A percentile compares a stretch with the other conserved stretches of the same genome.
Evolutionary conservation across 1,284 basidiomycete genomes (phyloP).

Genomic region (Tilletia caries): DNA sequence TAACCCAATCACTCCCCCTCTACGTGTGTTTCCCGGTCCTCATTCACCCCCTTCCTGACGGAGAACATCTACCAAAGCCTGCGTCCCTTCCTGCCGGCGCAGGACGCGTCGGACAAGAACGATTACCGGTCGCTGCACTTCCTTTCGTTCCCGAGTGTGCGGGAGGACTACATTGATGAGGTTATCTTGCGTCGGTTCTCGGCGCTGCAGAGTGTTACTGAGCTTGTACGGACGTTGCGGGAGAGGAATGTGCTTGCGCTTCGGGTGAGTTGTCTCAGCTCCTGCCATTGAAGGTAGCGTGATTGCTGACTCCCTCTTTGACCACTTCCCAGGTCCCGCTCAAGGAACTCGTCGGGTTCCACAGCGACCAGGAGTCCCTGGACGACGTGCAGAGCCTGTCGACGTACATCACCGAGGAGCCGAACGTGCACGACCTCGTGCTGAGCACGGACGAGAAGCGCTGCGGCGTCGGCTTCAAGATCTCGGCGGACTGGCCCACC

Average conservation of each 20-base stretch:
- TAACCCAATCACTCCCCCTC: background rate
- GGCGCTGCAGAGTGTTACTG: constrained; percentile 91
- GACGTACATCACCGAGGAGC: constrained; percentile 86
- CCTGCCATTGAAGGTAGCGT: background rate
- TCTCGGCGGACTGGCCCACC: constrained; percentile 90
- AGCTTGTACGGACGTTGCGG: constrained; percentile 82
- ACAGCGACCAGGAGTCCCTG: constrained; percentile 78
- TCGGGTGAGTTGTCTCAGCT: constrained; percentile 47
- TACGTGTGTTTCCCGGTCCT: constrained; percentile 65
- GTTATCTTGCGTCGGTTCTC: constrained; percentile 92
- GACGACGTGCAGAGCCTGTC: constrained; percentile 80
- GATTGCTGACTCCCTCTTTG: constrained; percentile 43
- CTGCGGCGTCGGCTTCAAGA: constrained; percentile 86
- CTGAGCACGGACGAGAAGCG: constrained; percentile 83
- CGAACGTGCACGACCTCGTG: constrained; percentile 85
- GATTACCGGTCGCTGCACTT: constrained; percentile 95
- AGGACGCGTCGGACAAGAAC: constrained; percentile 59
- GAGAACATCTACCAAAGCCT: constrained; percentile 95
- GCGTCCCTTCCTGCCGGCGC: constrained; percentile 66
- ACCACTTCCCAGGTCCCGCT: constrained; percentile 65
- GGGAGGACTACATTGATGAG: constrained; percentile 92
- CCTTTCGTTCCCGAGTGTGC: constrained; percentile 85
- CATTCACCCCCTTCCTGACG: constrained; percentile 96
- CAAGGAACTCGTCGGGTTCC: constrained; percentile 90
- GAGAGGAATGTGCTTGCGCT: constrained; percentile 74